phyloP scores from a whole-genome alignment of 306 rosid species.

The Carpinus viminea region DNA sequence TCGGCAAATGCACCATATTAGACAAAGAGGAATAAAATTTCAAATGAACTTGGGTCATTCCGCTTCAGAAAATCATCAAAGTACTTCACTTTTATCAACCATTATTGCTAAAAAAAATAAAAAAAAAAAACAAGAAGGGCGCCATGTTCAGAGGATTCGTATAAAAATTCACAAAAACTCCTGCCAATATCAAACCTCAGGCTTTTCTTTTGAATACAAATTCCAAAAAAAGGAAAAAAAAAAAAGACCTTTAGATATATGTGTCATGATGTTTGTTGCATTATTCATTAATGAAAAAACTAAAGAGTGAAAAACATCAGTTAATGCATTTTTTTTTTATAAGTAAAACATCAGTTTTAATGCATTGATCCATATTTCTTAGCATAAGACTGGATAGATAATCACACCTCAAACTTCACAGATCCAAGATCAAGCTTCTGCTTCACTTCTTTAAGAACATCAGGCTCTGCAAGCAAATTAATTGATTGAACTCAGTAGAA shows the following conservation, averaged over 20 bases:
- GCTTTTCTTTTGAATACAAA: neutral
- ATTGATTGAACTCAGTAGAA: constrained; percentile 9
- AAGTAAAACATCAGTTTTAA: too few species aligned
- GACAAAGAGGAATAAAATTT: neutral
- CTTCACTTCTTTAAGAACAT: constrained; percentile 92
- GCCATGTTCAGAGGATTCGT: neutral
- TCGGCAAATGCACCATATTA: neutral
- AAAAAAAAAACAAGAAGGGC: neutral
- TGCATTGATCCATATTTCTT: neutral
- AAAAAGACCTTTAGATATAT: neutral
- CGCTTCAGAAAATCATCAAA: neutral
- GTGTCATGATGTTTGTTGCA: neutral
- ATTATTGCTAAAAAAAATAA: neutral
- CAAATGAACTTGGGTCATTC: neutral
- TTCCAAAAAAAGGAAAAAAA: neutral
- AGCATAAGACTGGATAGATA: constrained; percentile 5
- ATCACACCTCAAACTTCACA: constrained; percentile 87
- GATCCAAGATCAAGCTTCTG: constrained; percentile 95
- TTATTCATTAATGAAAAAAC: neutral
- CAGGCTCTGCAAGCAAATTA: constrained; percentile 72
- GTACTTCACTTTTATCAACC: neutral
- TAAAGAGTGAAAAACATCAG: neutral
- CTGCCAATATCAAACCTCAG: neutral
- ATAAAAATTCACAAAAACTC: neutral
- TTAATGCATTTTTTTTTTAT: too few species aligned